phyloP scores from a whole-genome alignment of 225 moss, liverwort and hornwort species.

The Sphagnum contortum region DNA sequence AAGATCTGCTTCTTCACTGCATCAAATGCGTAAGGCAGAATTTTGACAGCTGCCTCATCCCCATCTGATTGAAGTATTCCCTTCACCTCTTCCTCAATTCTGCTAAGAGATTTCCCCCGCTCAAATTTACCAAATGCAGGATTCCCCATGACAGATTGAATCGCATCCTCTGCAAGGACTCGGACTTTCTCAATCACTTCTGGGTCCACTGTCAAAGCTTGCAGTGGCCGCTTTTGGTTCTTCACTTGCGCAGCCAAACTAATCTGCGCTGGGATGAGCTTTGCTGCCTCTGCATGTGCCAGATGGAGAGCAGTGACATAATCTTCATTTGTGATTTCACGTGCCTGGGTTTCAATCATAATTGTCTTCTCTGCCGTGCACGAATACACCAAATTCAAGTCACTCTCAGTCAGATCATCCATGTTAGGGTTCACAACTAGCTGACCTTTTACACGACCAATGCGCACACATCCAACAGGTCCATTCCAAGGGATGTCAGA shows the following conservation, averaged over 20 bases:
- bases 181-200: constrained; percentile 62
- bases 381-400: constrained; percentile 87
- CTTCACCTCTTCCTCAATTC: constrained; percentile 61
- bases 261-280: constrained; percentile 73
- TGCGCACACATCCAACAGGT: constrained; percentile 81
- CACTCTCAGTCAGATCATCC: constrained; percentile 68
- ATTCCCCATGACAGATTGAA: constrained; percentile 72
- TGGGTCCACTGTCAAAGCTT: constrained; percentile 44
- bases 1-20: constrained; percentile 76
- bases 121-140: constrained; percentile 87
- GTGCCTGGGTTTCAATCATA: constrained; percentile 97
- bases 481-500: constrained; percentile 96
- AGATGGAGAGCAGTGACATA: constrained; percentile 64
- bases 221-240: constrained; percentile 57
- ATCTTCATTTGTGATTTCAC: constrained; percentile 80
- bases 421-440: constrained; percentile 84
- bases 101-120: constrained; percentile 68
- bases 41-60: constrained; percentile 34
- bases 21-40: constrained; percentile 64
- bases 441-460: constrained; percentile 69
- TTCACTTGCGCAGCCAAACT: constrained; percentile 63
- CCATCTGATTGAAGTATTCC: constrained; percentile 39
- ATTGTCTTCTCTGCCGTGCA: constrained; percentile 76
- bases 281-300: constrained; percentile 76
- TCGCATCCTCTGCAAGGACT: constrained; percentile 40